Evolutionary conservation across 2,329 filamentous ascomycete genomes (phyloP).

Genomic region (Fusarium denticulatum): DNA sequence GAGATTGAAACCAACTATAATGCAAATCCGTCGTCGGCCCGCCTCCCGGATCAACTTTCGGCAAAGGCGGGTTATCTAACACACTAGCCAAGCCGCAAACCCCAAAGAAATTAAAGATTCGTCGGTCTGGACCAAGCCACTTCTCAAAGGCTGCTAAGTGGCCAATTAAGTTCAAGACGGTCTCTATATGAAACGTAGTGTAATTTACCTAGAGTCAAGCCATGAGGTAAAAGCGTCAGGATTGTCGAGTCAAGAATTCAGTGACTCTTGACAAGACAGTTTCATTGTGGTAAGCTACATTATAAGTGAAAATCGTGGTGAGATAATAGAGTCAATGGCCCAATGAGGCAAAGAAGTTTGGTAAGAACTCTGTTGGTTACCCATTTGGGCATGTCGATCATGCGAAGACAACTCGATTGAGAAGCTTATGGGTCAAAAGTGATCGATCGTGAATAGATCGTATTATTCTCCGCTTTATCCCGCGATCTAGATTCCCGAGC

Average conservation of each 20-base stretch:
- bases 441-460: background rate
- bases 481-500: background rate
- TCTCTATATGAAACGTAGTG: background rate
- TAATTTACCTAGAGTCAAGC: background rate
- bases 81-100: accelerated
- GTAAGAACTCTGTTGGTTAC: accelerated
- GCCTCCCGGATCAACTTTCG: background rate
- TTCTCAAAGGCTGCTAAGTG: accelerated
- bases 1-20: accelerated
- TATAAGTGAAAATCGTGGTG: background rate
- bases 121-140: background rate
- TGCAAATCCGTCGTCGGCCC: background rate
- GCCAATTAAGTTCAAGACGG: background rate
- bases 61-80: background rate
- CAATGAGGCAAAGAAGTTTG: no score
- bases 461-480: background rate
- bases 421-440: background rate
- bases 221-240: background rate
- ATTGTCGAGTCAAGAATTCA: accelerated
- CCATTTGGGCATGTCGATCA: background rate
- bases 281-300: no score
- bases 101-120: no score
- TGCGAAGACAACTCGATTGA: background rate
- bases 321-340: background rate
- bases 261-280: background rate